Base-by-base conservation (phyloP, 306 rosid species). In the Mucuna pruriens region DNA sequence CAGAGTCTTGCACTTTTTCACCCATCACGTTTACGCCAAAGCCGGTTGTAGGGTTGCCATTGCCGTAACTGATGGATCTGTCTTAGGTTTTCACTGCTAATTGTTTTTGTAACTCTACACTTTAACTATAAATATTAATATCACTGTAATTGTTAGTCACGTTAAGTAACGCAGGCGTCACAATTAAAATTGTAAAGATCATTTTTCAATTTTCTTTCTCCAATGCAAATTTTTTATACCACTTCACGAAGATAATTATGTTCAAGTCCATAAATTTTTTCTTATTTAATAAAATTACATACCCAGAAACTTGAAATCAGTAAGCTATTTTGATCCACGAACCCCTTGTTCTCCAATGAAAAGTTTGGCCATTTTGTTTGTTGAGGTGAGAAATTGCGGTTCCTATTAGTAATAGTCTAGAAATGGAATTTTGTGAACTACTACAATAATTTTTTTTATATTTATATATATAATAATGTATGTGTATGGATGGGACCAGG, bases 11-110 rank as follows among this genome's bases (percentile, higher is more conserved):
- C 91, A 95, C 51, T 80, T 95, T 77, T 93, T 95, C 87, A 93
- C 88, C 0, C 99, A 95, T 64, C 97, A 78, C 39, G 94, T 86
- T 79, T 80, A 85, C 48, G 93, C 89, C 11, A 89, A 67, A 33
- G 83, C 92, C 1, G 93, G 85, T 19, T 95, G 99, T 80, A 87
- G 84, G 74, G 96, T 95, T 6, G 85, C 85, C 66, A 80, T 95
- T 78, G 82, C 97, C 36, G 91, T 93, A 38, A 84, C 80, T 48
- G 96, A 91, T 34, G 99, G 99, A 75, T 88, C 99, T 72, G 99
- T 95, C 4, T 71, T 95, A 78, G 99, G 97, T 66, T 93, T 95
- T 80, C 92, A 90, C 71, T 95, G 99, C 79, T 84, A 67, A 84
- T 88, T 81, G 0, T 33, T 23, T 80, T 17, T 75, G 80, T 69